Conservation (phyloP, 352 stramenopile species). For the Phytophthora europaea region DNA sequence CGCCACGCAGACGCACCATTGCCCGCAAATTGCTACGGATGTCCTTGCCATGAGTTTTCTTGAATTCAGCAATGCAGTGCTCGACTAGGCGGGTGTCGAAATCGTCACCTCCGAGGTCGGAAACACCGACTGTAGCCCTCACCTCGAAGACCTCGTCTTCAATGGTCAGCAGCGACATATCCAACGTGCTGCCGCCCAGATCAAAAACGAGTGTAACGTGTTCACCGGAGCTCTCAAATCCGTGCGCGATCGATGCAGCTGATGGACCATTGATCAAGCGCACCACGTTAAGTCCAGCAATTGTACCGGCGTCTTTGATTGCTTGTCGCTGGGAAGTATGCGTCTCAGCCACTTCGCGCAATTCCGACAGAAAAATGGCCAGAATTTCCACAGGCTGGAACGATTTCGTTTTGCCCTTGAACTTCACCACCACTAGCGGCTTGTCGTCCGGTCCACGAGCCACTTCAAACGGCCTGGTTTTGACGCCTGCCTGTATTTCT, state of each 20-base stretch:
- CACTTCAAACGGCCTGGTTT: slow-evolving; percentile 1
- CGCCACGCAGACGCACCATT: neutral
- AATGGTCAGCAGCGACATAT: slow-evolving; percentile 5
- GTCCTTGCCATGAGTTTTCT: neutral
- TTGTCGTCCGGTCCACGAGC: neutral
- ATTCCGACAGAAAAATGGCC: slow-evolving; percentile 5
- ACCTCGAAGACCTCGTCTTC: slow-evolving; percentile 5
- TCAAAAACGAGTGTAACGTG: slow-evolving; percentile 4
- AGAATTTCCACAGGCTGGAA: slow-evolving; percentile 9
- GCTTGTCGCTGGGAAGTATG: neutral
- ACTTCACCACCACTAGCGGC: neutral
- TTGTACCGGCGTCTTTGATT: neutral
- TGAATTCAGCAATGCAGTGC: slow-evolving; percentile 5
- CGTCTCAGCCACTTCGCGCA: neutral
- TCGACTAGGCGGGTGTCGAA: slow-evolving; percentile 7
- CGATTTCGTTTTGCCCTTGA: neutral
- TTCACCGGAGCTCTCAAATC: neutral
- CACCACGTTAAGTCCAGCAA: slow-evolving; percentile 3
- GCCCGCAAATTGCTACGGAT: neutral
- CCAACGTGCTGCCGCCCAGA: neutral
- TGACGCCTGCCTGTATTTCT: slow-evolving; percentile 1
- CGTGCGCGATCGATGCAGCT: neutral
- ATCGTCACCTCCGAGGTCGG: neutral
- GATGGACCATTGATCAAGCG: neutral
- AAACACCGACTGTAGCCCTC: neutral